phyloP scores from a whole-genome alignment of 345 rosid genomes.

The Eutrema yunnanense region DNA sequence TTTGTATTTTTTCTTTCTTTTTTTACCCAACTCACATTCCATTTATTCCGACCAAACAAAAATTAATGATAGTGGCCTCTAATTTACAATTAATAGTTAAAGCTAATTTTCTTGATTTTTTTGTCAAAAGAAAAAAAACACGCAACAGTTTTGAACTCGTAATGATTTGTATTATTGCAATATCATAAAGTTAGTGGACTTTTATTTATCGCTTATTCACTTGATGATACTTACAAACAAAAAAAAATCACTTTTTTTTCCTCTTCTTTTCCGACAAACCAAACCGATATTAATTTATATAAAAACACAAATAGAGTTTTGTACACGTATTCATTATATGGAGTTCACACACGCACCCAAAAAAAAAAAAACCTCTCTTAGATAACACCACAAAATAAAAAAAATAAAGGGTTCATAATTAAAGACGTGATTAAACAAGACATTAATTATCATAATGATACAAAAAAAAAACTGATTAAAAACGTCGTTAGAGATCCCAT shows the following conservation, averaged over 20 bases:
- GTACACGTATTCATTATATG: slow-evolving; percentile 26
- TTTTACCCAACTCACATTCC: background rate
- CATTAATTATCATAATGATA: background rate
- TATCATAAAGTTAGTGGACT: slow-evolving; percentile 17
- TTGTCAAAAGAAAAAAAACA: background rate
- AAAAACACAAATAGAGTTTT: slow-evolving; percentile 11
- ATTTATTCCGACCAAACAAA: slow-evolving; percentile 8
- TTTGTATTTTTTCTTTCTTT: background rate
- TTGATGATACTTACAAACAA: slow-evolving; percentile 5
- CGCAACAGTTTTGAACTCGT: background rate
- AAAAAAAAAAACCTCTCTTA: background rate
- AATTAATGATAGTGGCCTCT: background rate
- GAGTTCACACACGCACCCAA: slow-evolving; percentile 22
- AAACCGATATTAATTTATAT: slow-evolving; percentile 6
- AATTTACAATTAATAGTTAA: background rate
- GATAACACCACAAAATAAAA: background rate
- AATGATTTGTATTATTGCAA: slow-evolving; percentile 8
- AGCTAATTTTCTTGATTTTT: background rate
- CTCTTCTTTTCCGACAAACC: slow-evolving; percentile 30
- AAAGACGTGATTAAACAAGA: slow-evolving; percentile 5
- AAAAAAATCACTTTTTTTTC: background rate
- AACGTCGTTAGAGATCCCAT: slow-evolving; percentile 20
- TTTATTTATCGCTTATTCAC: slow-evolving; percentile 2
- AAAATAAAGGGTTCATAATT: background rate
- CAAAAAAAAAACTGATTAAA: background rate